Base-by-base conservation (phyloP, 768 basidiomycete genomes). In the Asterophora parasitica region DNA sequence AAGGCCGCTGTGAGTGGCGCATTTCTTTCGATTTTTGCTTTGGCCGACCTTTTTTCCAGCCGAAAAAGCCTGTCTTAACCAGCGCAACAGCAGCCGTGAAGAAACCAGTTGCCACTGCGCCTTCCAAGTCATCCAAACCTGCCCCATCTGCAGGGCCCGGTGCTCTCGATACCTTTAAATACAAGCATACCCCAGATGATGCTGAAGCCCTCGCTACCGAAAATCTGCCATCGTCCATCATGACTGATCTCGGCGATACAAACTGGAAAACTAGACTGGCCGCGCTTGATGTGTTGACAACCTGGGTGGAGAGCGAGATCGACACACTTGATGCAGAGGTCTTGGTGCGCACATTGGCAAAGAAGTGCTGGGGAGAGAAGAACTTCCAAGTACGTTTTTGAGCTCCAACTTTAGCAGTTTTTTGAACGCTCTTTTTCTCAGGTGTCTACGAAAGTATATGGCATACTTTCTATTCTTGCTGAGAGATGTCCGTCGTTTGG, bases 361-460 rank as follows among this genome's bases (percentile, higher is more conserved):
- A 95, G 74, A 92, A 89, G 54, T 92, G 94, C 2, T 97, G 92
- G 93, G 79, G 76, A n/a, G 96, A 99, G 70, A 98, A 96, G 74
- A 99, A 98, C 60, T 99, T 99, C 56, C 95, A 99, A 72, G 94
- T 88, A 50, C 47, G 66, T 59, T 5, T n/a, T 26, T 17, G 23
- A 10, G 42, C 34, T 31, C 13, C 28, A 17, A 42, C 20, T 11
- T 11, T 42, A 27, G 23, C 6, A 23, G 23, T 37, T 38, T 31
- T 49, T 36, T 52, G 27, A 35, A 48, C 37, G 46, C 39, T 34
- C 27, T 30, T 26, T 42, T 26, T n/a, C 23, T 19, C 45, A 97
- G 93, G 94, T 99, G 38, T 93, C 90, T 5, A 74, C 84, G 12
- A 97, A 94, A 65, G 64, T 97, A 42, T 98, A 93, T 64, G 82